Conservation (phyloP, 495 filamentous ascomycete species). For the Aspergillus hancockii region DNA sequence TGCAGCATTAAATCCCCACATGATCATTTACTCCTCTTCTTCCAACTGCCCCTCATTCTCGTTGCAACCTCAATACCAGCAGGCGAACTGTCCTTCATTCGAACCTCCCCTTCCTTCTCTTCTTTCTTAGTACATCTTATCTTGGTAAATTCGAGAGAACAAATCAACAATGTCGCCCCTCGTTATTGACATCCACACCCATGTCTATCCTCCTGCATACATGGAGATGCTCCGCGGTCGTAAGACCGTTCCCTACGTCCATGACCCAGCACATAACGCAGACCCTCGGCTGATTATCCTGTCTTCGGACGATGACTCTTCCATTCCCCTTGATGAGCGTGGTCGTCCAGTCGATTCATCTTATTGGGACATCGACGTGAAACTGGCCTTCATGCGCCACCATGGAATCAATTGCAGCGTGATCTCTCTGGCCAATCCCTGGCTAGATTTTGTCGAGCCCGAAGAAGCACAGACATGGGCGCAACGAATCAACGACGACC, state of each 20-base stretch:
- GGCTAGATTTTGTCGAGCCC: slow-evolving; percentile 82
- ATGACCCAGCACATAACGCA: slow-evolving; percentile 56
- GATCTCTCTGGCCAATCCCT: slow-evolving; percentile 90
- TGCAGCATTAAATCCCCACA: not conserved
- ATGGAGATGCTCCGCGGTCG: slow-evolving; percentile 78
- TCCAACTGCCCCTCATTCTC: not conserved
- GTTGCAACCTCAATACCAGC: not conserved
- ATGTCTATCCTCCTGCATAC: slow-evolving; percentile 87
- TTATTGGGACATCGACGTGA: slow-evolving; percentile 70
- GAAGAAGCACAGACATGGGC: slow-evolving; percentile 63
- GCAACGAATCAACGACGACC: slow-evolving; percentile 70
- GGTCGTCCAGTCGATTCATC: slow-evolving; percentile 76
- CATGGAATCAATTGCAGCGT: slow-evolving; percentile 82
- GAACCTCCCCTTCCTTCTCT: not conserved
- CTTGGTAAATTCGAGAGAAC: not conserved
- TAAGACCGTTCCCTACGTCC: slow-evolving; percentile 75
- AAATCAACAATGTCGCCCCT: slow-evolving; percentile 29
- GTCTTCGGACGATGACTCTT: slow-evolving; percentile 57
- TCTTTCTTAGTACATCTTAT: not conserved
- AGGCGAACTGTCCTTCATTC: not conserved
- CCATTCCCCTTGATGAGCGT: slow-evolving; percentile 50
- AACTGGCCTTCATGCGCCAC: slow-evolving; percentile 82
- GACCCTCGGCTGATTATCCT: slow-evolving; percentile 80
- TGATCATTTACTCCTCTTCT: not conserved
- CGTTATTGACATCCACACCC: slow-evolving; percentile 89